phyloP scores from a whole-genome alignment of 345 rosid genomes.

The Toxicodendron radicans region DNA sequence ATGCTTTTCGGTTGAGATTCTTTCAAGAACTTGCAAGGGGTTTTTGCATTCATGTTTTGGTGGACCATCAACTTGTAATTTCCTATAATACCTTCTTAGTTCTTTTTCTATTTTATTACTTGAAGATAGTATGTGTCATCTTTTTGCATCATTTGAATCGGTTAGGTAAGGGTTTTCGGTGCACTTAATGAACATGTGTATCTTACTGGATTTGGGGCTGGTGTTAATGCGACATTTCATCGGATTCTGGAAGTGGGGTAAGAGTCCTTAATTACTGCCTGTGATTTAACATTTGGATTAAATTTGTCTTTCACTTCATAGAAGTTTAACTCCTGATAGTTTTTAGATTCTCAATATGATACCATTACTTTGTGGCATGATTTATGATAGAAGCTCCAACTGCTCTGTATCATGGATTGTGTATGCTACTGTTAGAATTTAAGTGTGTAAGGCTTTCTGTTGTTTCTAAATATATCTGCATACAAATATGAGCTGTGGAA shows the following conservation, averaged over 20 bases:
- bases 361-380: background rate
- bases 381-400: background rate
- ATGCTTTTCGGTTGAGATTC: constrained; percentile 24
- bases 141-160: constrained; percentile 21
- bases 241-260: constrained; percentile 66
- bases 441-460: background rate
- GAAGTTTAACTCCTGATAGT: background rate
- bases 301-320: background rate
- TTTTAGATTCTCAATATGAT: background rate
- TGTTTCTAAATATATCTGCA: background rate
- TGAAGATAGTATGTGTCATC: constrained; percentile 17
- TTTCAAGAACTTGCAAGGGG: constrained; percentile 27
- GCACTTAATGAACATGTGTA: constrained; percentile 45
- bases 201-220: constrained; percentile 74
- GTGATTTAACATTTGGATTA: constrained; percentile 9
- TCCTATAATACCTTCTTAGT: constrained; percentile 12
- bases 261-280: constrained; percentile 12
- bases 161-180: constrained; percentile 68
- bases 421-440: background rate
- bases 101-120: constrained; percentile 13
- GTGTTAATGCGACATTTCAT: constrained; percentile 67
- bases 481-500: constrained; percentile 6
- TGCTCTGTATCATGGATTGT: background rate
- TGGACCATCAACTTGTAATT: constrained; percentile 52
- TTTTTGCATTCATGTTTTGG: constrained; percentile 57